Evolutionary conservation across 2,329 filamentous ascomycete genomes (phyloP).

Genomic region (Salinomyces thailandicus): DNA sequence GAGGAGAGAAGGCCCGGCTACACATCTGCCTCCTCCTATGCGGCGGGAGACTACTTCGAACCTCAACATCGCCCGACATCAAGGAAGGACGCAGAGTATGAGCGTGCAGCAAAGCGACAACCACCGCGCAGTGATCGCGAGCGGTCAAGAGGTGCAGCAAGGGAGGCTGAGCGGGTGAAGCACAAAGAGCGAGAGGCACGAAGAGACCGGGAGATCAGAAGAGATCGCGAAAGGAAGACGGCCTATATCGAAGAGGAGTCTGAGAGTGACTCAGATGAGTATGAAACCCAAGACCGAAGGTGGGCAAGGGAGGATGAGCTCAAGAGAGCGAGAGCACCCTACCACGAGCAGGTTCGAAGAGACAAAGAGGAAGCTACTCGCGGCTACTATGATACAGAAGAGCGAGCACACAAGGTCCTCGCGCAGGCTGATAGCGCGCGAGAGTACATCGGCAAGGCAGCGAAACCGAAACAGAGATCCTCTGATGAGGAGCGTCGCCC

Average conservation of each 20-base stretch:
- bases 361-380: conserved; percentile 16
- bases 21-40: conserved; percentile 8
- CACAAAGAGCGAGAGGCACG: conserved; percentile 31
- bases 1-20: conserved; percentile 24
- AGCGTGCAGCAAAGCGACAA: conserved; percentile 24
- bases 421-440: conserved; percentile 15
- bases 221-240: conserved; percentile 28
- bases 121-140: conserved; percentile 12
- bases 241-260: conserved; percentile 26
- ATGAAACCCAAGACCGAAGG: conserved; percentile 10
- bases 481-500: conserved; percentile 16
- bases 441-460: conserved; percentile 17
- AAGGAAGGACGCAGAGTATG: conserved; percentile 32
- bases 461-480: conserved; percentile 3
- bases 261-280: conserved; percentile 20
- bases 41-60: conserved; percentile 30
- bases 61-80: conserved; percentile 22
- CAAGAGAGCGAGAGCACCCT: conserved; percentile 13
- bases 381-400: conserved; percentile 15
- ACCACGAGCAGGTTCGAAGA: conserved; percentile 15
- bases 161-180: conserved; percentile 27
- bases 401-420: conserved; percentile 19
- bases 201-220: conserved; percentile 30
- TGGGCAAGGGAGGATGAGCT: conserved; percentile 17
- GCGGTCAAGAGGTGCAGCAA: conserved; percentile 10